Evolutionary conservation across 2,329 filamentous ascomycete genomes (phyloP), one percentile per base, ranked within the genome.

Genomic region (Aureobasidium sp.): DNA sequence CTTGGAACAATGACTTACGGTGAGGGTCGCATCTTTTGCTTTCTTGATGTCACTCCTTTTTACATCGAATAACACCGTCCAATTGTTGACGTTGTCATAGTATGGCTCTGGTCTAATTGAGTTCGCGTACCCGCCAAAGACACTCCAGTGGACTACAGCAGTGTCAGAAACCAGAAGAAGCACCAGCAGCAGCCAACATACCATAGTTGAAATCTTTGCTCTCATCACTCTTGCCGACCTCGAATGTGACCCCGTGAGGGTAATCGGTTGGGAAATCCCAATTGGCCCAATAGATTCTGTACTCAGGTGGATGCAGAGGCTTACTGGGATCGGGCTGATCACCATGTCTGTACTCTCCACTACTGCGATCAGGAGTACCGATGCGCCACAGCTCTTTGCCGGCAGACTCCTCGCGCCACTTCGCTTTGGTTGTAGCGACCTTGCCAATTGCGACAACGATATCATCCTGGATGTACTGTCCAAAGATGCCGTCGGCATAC

Each of bases 361-460:
- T 78, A 8, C 77, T 81, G 67, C 85, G 84, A 66, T 87, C 84
- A 0, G 85, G 85, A 0, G 76, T 83, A 3, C 85, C 85, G 52
- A 87, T 81, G 25, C 85, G 78, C 79, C 81, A 87, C 60, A 88
- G 72, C 66, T 87, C 85, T 0, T 68, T 78, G 2, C 85, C 84
- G 0, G 79, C 76, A 0, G 76, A 78, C 65, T 87, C 85, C 50
- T 82, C 76, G 2, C 69, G 71, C 83, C 84, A 86, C 41, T 66
- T 72, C 0, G 76, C 75, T 25, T 71, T 68, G 3, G 72, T 75
- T 11, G 70, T 75, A 4, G 74, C 75, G 5, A 70, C 72, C 32
- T 75, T 69, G 2, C 77, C 77, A 0, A 79, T 73, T 5, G 69
- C 69, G 6, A 85, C 69, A 2, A 73, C 70, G 11, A 82, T 67